phyloP scores from a whole-genome alignment of 2,329 filamentous ascomycete species.

The Exutisphaerella laricina region DNA sequence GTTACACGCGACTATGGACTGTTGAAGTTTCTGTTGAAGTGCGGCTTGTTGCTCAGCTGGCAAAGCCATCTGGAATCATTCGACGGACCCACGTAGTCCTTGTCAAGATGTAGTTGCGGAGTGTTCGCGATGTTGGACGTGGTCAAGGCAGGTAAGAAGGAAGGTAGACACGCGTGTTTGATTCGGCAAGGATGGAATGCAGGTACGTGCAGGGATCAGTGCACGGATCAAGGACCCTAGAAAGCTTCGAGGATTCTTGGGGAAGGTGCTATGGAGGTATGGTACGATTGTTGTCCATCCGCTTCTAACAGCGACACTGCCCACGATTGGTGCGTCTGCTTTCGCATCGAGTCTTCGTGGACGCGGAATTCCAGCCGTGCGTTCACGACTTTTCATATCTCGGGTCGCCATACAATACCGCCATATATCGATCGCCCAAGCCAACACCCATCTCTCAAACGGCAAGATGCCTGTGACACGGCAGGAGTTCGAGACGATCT shows the following conservation, averaged over 20 bases:
- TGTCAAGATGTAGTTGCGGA: too few species aligned
- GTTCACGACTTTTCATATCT: too few species aligned
- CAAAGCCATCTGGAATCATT: slow-evolving; percentile 21
- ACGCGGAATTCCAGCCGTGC: too few species aligned
- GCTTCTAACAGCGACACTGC: background rate
- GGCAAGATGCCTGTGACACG: slow-evolving; percentile 64
- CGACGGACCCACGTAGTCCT: background rate
- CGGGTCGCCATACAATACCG: too few species aligned
- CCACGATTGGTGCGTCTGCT: background rate
- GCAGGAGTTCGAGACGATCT: slow-evolving; percentile 83
- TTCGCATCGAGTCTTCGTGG: background rate
- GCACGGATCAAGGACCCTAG: background rate
- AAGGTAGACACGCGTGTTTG: slow-evolving; percentile 2
- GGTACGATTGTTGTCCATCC: background rate
- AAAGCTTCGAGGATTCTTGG: background rate
- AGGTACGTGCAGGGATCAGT: background rate
- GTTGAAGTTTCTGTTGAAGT: slow-evolving; percentile 69
- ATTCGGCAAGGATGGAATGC: background rate
- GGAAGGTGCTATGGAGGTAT: background rate
- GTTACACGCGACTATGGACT: slow-evolving; percentile 83
- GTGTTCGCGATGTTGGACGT: background rate
- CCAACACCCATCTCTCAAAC: too few species aligned
- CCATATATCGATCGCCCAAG: too few species aligned
- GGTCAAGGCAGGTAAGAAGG: too few species aligned
- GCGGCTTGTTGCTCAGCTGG: slow-evolving; percentile 47